A percentile compares a stretch with the other conserved stretches of the same genome.
These are phyloP conservation scores for Penicillium canescens DNA, from an alignment of 495 filamentous ascomycete genomes.

Conservation along the genomic window DNA sequence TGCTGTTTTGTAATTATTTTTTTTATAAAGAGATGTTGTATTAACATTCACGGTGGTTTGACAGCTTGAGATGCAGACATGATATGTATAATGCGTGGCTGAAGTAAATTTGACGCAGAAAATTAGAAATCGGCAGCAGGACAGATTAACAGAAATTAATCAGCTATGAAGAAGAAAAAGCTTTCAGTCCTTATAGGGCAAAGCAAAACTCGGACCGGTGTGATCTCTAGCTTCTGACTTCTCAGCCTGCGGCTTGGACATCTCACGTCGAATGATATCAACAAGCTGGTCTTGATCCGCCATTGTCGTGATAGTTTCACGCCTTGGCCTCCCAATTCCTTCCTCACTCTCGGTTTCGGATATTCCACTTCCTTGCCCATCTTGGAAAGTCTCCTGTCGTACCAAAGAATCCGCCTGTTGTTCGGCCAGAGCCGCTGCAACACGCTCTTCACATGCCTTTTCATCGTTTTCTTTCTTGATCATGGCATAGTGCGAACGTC, in stretches of 20 bases:
- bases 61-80: too few relatives aligned
- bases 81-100: too few relatives aligned
- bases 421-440: constrained; percentile 26
- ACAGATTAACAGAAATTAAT: too few relatives aligned
- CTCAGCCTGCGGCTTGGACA: constrained; percentile 12
- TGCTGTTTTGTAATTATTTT: too few relatives aligned
- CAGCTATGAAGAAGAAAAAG: not conserved
- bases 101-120: too few relatives aligned
- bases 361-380: not conserved
- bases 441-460: constrained; percentile 19
- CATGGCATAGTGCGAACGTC: constrained; percentile 37
- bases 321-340: not conserved
- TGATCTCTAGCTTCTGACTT: not conserved
- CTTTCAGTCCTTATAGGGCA: constrained; percentile 11
- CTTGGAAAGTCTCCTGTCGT: not conserved
- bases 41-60: too few relatives aligned
- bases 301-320: constrained; percentile 3
- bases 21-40: too few relatives aligned
- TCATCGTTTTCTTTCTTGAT: constrained; percentile 35
- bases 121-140: too few relatives aligned
- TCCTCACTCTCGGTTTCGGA: not conserved
- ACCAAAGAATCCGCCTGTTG: not conserved
- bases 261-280: constrained; percentile 15
- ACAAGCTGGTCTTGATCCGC: constrained; percentile 11
- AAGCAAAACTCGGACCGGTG: constrained; percentile 13